Evolutionary conservation across 2,329 filamentous ascomycete genomes (phyloP).

Genomic region (Dryadomyces quercivorus): DNA sequence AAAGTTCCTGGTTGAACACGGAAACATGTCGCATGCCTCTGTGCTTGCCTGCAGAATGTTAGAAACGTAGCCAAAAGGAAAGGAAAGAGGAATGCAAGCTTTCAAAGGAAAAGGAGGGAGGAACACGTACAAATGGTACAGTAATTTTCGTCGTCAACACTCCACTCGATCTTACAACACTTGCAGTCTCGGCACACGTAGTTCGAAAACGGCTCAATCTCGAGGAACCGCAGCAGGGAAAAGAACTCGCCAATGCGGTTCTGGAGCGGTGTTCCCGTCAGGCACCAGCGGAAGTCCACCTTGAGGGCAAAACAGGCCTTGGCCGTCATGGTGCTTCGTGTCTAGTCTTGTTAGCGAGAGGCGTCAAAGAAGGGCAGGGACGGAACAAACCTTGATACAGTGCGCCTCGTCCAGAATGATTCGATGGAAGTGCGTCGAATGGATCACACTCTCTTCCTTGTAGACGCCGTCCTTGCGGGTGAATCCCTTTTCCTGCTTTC

Average conservation of each 20-base stretch:
- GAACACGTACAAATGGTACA: conserved; percentile 9
- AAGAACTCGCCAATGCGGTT: conserved; percentile 98
- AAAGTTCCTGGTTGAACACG: conserved; percentile 58
- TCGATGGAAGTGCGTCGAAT: conserved; percentile 77
- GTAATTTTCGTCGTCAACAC: conserved; percentile 53
- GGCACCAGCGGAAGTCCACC: conserved; percentile 84
- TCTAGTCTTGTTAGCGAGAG: conserved; percentile 18
- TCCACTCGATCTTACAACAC: conserved; percentile 77
- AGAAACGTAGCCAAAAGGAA: background rate
- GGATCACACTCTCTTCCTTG: conserved; percentile 70
- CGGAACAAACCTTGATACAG: conserved; percentile 61
- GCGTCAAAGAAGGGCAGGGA: background rate
- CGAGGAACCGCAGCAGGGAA: conserved; percentile 82
- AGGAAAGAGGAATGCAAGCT: no score
- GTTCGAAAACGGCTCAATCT: conserved; percentile 77
- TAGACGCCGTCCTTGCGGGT: conserved; percentile 66
- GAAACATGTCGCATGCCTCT: conserved; percentile 48
- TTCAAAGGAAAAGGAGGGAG: no score
- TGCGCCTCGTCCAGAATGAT: conserved; percentile 80
- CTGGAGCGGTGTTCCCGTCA: conserved; percentile 89
- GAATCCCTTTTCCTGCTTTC: conserved; percentile 88
- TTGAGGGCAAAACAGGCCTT: conserved; percentile 90
- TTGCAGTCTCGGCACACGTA: conserved; percentile 86
- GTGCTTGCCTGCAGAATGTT: conserved; percentile 55
- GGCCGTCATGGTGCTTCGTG: conserved; percentile 78